These are phyloP conservation scores for Zoysia matrella DNA, from an alignment of 202 grass and related monocot genomes.

Conservation along the genomic window DNA sequence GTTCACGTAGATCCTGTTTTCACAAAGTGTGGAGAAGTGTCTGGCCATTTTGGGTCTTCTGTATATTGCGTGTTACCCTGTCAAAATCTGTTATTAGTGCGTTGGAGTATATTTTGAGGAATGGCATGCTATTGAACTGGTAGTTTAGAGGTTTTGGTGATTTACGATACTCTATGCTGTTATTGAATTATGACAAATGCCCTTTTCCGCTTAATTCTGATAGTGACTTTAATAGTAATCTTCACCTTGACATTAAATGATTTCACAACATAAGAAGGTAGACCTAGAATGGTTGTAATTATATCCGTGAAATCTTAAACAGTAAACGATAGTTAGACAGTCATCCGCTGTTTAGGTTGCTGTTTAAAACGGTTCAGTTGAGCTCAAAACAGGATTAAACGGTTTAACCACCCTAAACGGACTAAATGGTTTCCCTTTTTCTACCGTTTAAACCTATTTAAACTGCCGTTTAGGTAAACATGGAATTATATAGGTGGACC, in stretches of 20 bases:
- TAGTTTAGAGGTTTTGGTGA: constrained; percentile 16
- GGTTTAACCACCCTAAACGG: too few relatives aligned
- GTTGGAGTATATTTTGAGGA: not conserved
- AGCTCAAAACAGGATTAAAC: too few relatives aligned
- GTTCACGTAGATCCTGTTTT: too few relatives aligned
- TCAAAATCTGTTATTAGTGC: constrained; percentile 4
- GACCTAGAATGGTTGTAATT: not conserved
- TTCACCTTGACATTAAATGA: not conserved
- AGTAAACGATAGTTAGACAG: too few relatives aligned
- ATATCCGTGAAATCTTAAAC: too few relatives aligned
- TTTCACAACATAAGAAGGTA: not conserved
- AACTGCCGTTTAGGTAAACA: too few relatives aligned
- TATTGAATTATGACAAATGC: not conserved
- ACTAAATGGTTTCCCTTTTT: too few relatives aligned
- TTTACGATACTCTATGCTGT: not conserved
- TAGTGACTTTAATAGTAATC: not conserved
- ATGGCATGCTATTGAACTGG: not conserved
- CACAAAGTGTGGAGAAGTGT: too few relatives aligned
- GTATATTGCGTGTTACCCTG: not conserved
- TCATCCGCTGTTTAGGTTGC: too few relatives aligned
- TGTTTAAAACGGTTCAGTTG: too few relatives aligned
- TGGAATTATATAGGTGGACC: constrained; percentile 7
- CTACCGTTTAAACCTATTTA: too few relatives aligned
- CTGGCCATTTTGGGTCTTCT: too few relatives aligned
- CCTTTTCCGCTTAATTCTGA: not conserved